Evolutionary conservation across 768 basidiomycete species (phyloP).

Genomic region (Tricholoma terreum): DNA sequence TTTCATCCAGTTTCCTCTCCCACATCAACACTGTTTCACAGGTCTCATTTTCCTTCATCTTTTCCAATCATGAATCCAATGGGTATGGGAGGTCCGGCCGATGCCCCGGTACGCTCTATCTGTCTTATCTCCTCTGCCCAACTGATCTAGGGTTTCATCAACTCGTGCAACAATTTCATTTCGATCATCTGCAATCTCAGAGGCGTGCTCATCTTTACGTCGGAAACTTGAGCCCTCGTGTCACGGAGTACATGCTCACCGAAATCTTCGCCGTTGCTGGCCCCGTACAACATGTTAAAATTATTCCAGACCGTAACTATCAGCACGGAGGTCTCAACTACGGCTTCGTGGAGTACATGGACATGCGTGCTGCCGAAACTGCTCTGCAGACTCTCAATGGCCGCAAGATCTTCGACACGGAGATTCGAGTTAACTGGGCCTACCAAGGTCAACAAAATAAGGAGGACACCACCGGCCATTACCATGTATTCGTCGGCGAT

Average conservation of each 20-base stretch:
- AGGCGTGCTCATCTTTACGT: constrained; percentile 97
- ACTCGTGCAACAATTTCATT: constrained; percentile 21
- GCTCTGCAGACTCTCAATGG: constrained; percentile 98
- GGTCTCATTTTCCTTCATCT: constrained; percentile 54
- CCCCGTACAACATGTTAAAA: constrained; percentile 98
- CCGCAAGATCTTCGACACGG: constrained; percentile 99
- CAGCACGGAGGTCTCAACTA: constrained; percentile 99
- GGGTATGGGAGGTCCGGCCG: constrained; percentile 65
- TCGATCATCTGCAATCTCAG: constrained; percentile 37
- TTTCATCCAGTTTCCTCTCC: constrained; percentile 14
- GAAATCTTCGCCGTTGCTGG: constrained; percentile 97
- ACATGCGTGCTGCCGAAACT: constrained; percentile 98
- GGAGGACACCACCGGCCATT: constrained; percentile 97
- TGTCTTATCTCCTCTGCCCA: constrained; percentile 20
- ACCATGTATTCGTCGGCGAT: constrained; percentile 99
- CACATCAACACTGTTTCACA: constrained; percentile 25
- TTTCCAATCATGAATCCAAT: constrained; percentile 75
- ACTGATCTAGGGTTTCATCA: constrained; percentile 29
- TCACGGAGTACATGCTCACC: constrained; percentile 98
- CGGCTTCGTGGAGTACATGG: constrained; percentile 98
- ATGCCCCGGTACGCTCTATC: constrained; percentile 65
- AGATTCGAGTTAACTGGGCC: constrained; percentile 99
- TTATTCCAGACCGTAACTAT: constrained; percentile 98
- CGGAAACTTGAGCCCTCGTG: constrained; percentile 95
- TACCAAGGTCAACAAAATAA: constrained; percentile 98